Evolutionary conservation across 2,329 filamentous ascomycete genomes (phyloP).

Genomic region (Phyllosticta citriasiana): DNA sequence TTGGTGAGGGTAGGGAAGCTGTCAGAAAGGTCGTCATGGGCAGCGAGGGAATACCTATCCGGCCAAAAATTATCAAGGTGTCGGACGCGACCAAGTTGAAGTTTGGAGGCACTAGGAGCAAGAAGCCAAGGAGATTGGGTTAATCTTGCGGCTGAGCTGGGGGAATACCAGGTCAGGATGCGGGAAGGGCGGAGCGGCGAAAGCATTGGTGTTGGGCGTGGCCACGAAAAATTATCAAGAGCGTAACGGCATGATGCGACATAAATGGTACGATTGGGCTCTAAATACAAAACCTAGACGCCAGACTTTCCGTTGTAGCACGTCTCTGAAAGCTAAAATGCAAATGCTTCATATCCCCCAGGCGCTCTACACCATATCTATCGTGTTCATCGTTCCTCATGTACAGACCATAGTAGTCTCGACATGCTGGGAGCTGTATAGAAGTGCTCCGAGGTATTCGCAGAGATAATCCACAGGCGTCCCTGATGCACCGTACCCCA

Average conservation of each 20-base stretch:
- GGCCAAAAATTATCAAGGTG: conserved; percentile 66
- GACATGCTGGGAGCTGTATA: background rate
- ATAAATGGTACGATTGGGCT: background rate
- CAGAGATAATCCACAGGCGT: background rate
- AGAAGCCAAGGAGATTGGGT: conserved; percentile 71
- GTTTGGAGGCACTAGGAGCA: conserved; percentile 87
- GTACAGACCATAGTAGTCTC: background rate
- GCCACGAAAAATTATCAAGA: background rate
- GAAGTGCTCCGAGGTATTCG: background rate
- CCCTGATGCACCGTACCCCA: background rate
- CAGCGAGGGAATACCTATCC: conserved; percentile 66
- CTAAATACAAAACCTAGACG: background rate
- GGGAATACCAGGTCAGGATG: too few relatives aligned
- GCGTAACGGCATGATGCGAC: background rate
- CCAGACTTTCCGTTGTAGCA: background rate
- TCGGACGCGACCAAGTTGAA: conserved; percentile 84
- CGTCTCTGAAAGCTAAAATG: background rate
- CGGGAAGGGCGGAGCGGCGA: too few relatives aligned
- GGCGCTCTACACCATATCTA: background rate
- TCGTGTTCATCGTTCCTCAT: background rate
- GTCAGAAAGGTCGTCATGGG: conserved; percentile 83
- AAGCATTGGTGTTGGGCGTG: too few relatives aligned
- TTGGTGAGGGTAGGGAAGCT: conserved; percentile 78
- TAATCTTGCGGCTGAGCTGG: conserved; percentile 21
- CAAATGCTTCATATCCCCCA: background rate